Conservation (phyloP, 495 filamentous ascomycete genomes). For the Zalerion maritima region DNA sequence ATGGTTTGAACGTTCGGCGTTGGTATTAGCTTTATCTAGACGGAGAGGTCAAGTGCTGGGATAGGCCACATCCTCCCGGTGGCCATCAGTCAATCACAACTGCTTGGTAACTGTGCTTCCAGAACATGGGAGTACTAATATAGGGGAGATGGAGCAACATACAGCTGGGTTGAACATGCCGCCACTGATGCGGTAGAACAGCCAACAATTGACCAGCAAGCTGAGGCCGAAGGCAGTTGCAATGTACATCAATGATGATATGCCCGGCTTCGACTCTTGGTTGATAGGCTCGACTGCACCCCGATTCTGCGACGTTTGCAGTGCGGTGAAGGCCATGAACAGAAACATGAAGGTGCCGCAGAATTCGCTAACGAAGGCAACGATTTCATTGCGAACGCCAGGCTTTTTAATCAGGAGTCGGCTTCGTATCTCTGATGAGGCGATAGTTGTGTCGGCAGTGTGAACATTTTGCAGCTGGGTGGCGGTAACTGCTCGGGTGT, state of each 20-base stretch:
- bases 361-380: constrained; percentile 55
- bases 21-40: constrained; percentile 43
- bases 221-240: constrained; percentile 59
- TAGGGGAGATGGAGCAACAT: not conserved
- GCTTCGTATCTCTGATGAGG: no score
- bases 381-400: constrained; percentile 38
- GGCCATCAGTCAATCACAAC: no score
- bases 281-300: constrained; percentile 10
- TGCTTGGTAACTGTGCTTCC: no score
- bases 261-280: constrained; percentile 18
- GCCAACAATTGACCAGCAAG: constrained; percentile 69
- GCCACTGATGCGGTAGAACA: constrained; percentile 51
- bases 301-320: constrained; percentile 56
- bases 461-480: no score
- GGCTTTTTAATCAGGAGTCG: no score
- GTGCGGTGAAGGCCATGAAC: constrained; percentile 68
- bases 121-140: no score
- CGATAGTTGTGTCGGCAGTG: no score
- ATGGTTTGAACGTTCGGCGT: no score
- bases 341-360: constrained; percentile 74
- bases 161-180: constrained; percentile 8
- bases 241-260: constrained; percentile 58
- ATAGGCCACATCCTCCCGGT: not conserved
- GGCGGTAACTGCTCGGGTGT: no score
- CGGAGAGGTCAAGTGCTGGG: constrained; percentile 30